Percentiles rank a stretch among this genome's conserved stretches.
These are phyloP conservation scores for Furcasterigmium sp. DNA, from an alignment of 2,329 filamentous ascomycete species.

Conservation along the genomic window DNA sequence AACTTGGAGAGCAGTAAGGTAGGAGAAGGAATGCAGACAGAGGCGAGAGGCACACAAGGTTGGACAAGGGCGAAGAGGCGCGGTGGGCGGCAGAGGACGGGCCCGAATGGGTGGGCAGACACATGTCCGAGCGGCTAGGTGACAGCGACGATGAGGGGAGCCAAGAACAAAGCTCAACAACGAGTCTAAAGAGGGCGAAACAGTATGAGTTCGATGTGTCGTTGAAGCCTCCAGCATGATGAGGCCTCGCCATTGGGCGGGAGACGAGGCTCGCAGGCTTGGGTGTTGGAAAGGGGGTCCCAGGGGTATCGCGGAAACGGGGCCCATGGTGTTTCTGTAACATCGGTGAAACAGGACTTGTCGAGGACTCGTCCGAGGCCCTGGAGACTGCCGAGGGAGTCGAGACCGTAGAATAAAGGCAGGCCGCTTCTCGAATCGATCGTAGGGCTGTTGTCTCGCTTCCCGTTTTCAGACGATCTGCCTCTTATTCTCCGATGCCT, in stretches of 20 bases:
- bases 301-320: neutral
- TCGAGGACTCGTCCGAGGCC: constrained; percentile 25
- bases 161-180: neutral
- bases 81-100: no score
- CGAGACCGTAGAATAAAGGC: neutral
- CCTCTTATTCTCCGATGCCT: no score
- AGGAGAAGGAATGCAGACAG: no score
- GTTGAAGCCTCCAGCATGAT: constrained; percentile 18
- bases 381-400: constrained; percentile 4
- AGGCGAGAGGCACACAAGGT: no score
- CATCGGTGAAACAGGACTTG: constrained; percentile 39
- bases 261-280: constrained; percentile 26
- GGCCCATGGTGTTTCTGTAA: constrained; percentile 25
- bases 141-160: neutral
- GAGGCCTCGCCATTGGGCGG: constrained; percentile 21
- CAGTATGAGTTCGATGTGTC: constrained; percentile 9
- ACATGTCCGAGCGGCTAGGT: no score
- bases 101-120: no score
- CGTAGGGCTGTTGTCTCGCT: neutral
- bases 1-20: no score
- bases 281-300: constrained; percentile 1
- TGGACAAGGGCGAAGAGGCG: no score
- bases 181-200: neutral
- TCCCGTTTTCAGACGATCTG: no score
- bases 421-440: neutral